Percentiles rank a stretch among this genome's conserved stretches.
These are phyloP conservation scores for Nowakowskiella sp. DNA, from an alignment of 192 early-diverging fungal species.

Conservation along the genomic window DNA sequence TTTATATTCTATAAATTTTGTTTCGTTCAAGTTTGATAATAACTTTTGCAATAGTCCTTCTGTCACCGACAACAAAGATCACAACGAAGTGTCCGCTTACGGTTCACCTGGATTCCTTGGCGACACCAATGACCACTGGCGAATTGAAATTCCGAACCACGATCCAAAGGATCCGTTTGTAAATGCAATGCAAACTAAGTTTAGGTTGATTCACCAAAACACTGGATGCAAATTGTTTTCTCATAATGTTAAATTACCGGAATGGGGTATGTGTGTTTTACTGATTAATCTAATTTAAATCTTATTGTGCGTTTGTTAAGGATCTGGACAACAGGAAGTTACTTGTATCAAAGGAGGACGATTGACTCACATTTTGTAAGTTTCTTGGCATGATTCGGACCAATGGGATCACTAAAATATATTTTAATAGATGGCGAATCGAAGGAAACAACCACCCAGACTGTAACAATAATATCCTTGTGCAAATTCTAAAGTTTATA, in stretches of 20 bases:
- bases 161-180: slow-evolving; percentile 49
- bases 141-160: slow-evolving; percentile 63
- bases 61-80: slow-evolving; percentile 33
- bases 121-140: slow-evolving; percentile 90
- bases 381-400: neutral
- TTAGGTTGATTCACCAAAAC: slow-evolving; percentile 66
- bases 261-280: slow-evolving; percentile 63
- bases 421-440: neutral
- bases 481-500: slow-evolving; percentile 1
- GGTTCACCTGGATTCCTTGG: slow-evolving; percentile 55
- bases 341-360: slow-evolving; percentile 87
- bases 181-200: slow-evolving; percentile 47
- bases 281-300: neutral
- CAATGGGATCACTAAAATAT: neutral
- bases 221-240: slow-evolving; percentile 73
- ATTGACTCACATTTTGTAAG: slow-evolving; percentile 76
- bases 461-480: slow-evolving; percentile 6
- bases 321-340: slow-evolving; percentile 88
- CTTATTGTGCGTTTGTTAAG: slow-evolving; percentile 15
- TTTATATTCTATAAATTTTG: neutral
- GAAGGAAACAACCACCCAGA: neutral
- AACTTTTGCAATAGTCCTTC: slow-evolving; percentile 21
- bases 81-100: slow-evolving; percentile 45
- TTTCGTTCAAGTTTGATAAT: neutral
- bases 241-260: slow-evolving; percentile 67